Evolutionary conservation across 441 rosid species (phyloP), one percentile per base, ranked within the genome.

Genomic region (Francoa sonchifolia): DNA sequence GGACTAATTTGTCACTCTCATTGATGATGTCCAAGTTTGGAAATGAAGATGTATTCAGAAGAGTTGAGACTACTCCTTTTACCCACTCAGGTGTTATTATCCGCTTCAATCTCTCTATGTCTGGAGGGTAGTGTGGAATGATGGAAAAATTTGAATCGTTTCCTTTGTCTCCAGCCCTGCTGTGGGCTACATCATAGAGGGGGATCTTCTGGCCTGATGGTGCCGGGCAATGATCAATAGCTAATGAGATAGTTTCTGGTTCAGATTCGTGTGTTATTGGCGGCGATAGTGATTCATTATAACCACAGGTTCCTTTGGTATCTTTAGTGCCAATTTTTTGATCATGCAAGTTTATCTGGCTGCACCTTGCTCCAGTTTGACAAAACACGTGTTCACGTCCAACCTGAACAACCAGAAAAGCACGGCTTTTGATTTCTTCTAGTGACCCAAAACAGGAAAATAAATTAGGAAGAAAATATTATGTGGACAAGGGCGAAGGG

Each of bases 101-200:
- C 55, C 48, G 11, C 71, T 81, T 79, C 60, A 84, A 58, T 48
- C 76, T 77, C 48, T 71, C 59, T 0, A 75, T 55, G 50, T 88
- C 94, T 0, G 55, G 59, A 13, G 71, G 66, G 39, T 58, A 66
- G 57, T 79, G 72, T 7, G 95, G 97, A 56, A 88, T 79, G 51
- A 88, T 22, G 27, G 97, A 81, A 61, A 84, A 74, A 60, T 88
- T 83, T 66, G 74, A 36, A 70, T 74, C 87, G 41, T 79, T 78
- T 63, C 97, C 95, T 68, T 88, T 83, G 59, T 83, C 95, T 23
- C 97, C 95, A 5, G 74, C 77, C 41, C 97, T 62, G 51, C 94
- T 46, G 44, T 88, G 95, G 19, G 89, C 90, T 19, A 80, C 66
- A 26, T 49, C 36, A 65, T 80, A 78, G 19, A 88, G 84, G 1